Evolutionary conservation across 768 basidiomycete genomes (phyloP), one percentile per base, ranked within the genome.

Genomic region (Podaxis pistillaris): DNA sequence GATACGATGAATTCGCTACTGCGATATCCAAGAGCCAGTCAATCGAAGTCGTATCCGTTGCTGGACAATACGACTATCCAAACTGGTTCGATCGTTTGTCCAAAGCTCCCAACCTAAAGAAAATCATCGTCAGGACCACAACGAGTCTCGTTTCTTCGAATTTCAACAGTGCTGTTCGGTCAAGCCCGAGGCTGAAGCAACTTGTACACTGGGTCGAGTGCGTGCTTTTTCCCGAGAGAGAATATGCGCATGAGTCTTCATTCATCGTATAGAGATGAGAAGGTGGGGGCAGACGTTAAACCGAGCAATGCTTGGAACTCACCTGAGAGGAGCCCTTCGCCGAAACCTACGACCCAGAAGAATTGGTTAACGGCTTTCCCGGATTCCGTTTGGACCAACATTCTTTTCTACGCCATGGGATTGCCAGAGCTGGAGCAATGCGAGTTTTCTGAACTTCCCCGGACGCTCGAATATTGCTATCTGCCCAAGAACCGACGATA

Each of bases 331-430:
- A 46, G 41, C 4, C 2, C 40, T 52, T n/a, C 59, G 2, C 38
- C 38, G 2, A 28, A 41, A 15, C 9, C 58, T 26, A 7, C 12
- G 36, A 15, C 12, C 26, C 15, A 17, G 11, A 38, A 30, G 15
- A 30, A 60, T 33, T 51, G 59, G 50, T 2, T 60, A 3, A 28
- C 40, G 1, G 22, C 37, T 12, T 60, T 60, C 8, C 57, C 59
- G 5, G 59, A 60, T 28, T 19, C 19, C 15, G 22, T 40, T 30
- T 52, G 49, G 51, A 52, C 24, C 15, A 60, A 60, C 4, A 41
- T 60, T n/a, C 37, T 60, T 17, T 60, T 53, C 28, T 60, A 53
- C 30, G 59, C 59, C 1, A 17, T 60, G 50, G 59, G 50, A n/a
- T 17, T 60, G 2, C 50, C 50, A 8, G 59, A 60, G 36, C 13